Evolutionary conservation across 495 filamentous ascomycete species (phyloP), one percentile per base, ranked within the genome.

Genomic region (Tetracladium marchalianum): DNA sequence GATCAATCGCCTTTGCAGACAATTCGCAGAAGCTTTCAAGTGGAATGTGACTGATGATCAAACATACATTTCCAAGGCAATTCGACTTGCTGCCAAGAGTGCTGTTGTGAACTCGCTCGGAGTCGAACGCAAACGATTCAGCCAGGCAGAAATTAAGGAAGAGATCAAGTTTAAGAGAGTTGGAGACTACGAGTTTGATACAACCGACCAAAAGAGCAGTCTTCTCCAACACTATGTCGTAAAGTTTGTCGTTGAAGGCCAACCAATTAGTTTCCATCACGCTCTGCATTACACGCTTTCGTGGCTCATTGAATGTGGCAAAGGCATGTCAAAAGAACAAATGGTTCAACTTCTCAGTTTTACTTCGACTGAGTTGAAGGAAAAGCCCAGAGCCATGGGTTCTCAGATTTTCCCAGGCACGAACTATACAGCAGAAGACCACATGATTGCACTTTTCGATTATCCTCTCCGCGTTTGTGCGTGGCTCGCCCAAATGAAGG

Each of bases 401-500:
- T 65, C 53, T 49, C 78, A 66, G 63, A 65, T 49, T 50, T 72
- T 67, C 72, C 74, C 62, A 19, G 73, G 53, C 45, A 58, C 56
- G 31, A 63, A 72, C n/a, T 71, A 70, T 47, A 60, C 60, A 0
- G 67, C 77, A 0, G 87, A 95, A 48, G 86, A 95, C 58, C 75
- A 90, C 51, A 71, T 96, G 11, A 78, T 95, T 59, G 81, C 85
- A 0, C 78, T 87, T 51, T 95, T 97, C 57, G 92, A 99, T 60
- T 93, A 85, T 58, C 90, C 92, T 3, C 71, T 99, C 5, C 75
- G 92, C 32, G 88, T 96, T 3, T 95, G 88, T 62, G 88, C 85
- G 9, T 99, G 92, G 92, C 68, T 99, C 16, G 85, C 90, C 1
- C 93, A 99, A 66, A 97, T 97, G 81, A 94, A 93, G 61, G 87